phyloP scores from a whole-genome alignment of 371 early-diverging fungal species.

The Apophysomyces ossiformis region DNA sequence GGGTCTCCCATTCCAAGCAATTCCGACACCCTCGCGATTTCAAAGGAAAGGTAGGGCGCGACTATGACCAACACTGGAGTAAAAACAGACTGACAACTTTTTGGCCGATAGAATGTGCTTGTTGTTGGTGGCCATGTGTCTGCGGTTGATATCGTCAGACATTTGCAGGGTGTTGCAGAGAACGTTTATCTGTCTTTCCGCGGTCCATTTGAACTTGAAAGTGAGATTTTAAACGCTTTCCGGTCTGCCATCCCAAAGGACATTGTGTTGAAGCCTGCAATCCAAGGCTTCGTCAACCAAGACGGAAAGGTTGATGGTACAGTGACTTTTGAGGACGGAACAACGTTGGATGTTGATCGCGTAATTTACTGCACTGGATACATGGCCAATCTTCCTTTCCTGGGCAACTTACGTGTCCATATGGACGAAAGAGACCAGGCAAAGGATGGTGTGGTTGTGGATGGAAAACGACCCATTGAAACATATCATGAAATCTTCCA shows the following conservation, averaged over 20 bases:
- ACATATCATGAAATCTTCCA: conserved; percentile 38
- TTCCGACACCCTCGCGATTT: conserved; percentile 39
- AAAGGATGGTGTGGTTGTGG: conserved; percentile 4
- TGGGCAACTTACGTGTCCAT: conserved; percentile 38
- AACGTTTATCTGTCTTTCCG: conserved; percentile 37
- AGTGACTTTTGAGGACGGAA: conserved; percentile 63
- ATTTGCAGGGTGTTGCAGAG: conserved; percentile 31
- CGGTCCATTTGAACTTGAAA: conserved; percentile 20
- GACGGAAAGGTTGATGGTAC: conserved; percentile 32
- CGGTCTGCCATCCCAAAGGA: conserved; percentile 27
- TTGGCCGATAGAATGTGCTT: conserved; percentile 35
- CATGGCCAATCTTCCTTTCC: conserved; percentile 49
- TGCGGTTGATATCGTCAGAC: conserved; percentile 39
- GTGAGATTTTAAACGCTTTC: conserved; percentile 25
- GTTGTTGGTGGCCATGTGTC: conserved; percentile 44
- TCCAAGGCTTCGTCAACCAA: conserved; percentile 29
- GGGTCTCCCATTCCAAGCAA: conserved; percentile 39
- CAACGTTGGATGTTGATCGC: conserved; percentile 53
- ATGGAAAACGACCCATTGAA: conserved; percentile 28
- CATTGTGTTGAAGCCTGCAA: conserved; percentile 22
- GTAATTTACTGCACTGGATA: conserved; percentile 75
- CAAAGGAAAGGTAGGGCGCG: conserved; percentile 33
- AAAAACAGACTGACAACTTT: background rate
- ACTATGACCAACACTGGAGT: background rate
- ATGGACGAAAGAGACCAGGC: background rate